phyloP scores from a whole-genome alignment of 257 asterid species.

The Marsdenia floribunda region DNA sequence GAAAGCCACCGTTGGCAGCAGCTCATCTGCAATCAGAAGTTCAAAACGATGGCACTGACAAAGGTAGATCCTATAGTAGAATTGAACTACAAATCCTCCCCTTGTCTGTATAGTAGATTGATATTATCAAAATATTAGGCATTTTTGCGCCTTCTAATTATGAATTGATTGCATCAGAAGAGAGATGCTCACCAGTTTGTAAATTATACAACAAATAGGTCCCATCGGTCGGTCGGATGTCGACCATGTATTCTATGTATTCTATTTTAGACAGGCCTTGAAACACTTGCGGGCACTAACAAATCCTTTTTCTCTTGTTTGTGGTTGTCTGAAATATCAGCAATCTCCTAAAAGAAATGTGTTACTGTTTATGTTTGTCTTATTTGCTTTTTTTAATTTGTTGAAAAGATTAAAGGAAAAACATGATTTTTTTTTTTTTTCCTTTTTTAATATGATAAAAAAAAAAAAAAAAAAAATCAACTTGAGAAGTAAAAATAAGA shows the following conservation, averaged over 20 bases:
- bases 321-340: background rate
- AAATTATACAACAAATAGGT: background rate
- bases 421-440: too few relatives aligned
- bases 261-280: background rate
- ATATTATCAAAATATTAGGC: background rate
- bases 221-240: background rate
- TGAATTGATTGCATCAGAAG: slow-evolving; percentile 12
- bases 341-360: background rate
- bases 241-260: background rate
- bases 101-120: slow-evolving; percentile 28
- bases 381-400: too few relatives aligned
- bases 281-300: background rate
- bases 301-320: background rate
- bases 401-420: background rate
- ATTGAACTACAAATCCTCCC: background rate
- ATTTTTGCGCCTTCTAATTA: slow-evolving; percentile 4
- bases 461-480: too few relatives aligned
- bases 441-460: too few relatives aligned
- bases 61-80: slow-evolving; percentile 10
- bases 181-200: slow-evolving; percentile 17
- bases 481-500: too few relatives aligned
- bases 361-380: background rate
- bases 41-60: slow-evolving; percentile 51
- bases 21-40: slow-evolving; percentile 44
- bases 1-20: slow-evolving; percentile 40